These are phyloP conservation scores for Oryza coarctata DNA, from an alignment of 176 grass and related monocot species.

Conservation along the genomic window DNA sequence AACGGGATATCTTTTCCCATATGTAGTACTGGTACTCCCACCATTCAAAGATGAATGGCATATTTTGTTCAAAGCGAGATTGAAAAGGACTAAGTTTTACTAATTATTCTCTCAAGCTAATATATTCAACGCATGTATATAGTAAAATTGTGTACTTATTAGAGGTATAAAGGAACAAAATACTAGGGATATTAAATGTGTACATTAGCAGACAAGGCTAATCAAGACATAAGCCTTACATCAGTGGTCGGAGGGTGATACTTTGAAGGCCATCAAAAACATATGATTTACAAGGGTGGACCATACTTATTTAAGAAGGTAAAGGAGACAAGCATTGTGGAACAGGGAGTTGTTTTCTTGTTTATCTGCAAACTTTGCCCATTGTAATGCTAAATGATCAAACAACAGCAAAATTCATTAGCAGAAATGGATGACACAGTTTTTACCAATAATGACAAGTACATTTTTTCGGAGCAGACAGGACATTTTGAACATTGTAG, in stretches of 20 bases:
- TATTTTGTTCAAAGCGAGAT: background rate
- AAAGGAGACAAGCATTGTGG: background rate
- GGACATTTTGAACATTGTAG: background rate
- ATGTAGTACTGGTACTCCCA: background rate
- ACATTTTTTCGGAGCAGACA: background rate
- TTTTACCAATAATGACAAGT: background rate
- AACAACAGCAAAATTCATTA: background rate
- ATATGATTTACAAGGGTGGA: background rate
- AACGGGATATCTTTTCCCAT: background rate
- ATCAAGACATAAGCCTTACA: background rate
- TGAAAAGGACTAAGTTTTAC: background rate
- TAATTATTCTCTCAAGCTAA: background rate
- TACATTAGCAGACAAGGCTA: background rate
- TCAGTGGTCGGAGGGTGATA: background rate
- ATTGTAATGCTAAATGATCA: background rate
- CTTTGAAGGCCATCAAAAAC: background rate
- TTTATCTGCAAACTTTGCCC: background rate
- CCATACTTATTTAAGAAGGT: background rate
- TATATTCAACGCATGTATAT: background rate
- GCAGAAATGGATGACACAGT: background rate
- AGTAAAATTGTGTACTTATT: background rate
- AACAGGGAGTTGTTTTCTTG: background rate
- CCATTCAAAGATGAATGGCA: background rate
- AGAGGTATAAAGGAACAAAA: background rate
- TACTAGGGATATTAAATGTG: background rate